phyloP scores from a whole-genome alignment of 345 rosid genomes.

The Populus ilicifolia region DNA sequence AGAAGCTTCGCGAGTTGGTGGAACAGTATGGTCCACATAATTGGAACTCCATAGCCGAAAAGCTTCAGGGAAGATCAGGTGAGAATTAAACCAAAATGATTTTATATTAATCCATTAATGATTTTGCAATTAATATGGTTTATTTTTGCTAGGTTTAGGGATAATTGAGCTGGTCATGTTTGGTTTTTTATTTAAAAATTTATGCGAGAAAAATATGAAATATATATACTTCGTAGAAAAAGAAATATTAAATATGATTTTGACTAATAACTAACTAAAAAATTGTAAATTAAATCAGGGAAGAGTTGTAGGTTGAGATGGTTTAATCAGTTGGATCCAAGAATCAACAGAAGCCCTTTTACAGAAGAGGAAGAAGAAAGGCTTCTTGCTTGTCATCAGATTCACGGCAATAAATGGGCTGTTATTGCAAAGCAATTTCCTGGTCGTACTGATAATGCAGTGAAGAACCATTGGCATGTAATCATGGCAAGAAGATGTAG shows the following conservation, averaged over 20 bases:
- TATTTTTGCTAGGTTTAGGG: not conserved
- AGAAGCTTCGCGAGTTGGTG: conserved; percentile 32
- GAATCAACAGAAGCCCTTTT: conserved; percentile 80
- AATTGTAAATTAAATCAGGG: conserved; percentile 33
- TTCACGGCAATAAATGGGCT: conserved; percentile 94
- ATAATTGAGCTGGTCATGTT: not conserved
- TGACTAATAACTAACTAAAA: conserved; percentile 1
- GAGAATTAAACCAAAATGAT: not conserved
- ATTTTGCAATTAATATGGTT: not conserved
- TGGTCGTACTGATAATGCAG: conserved; percentile 92
- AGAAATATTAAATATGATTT: not conserved
- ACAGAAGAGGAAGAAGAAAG: conserved; percentile 90
- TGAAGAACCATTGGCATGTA: conserved; percentile 97
- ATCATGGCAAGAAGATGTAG: conserved; percentile 75
- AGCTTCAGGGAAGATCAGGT: conserved; percentile 41
- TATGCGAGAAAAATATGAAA: too few relatives aligned
- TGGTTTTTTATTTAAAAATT: not conserved
- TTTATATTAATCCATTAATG: not conserved
- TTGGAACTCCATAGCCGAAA: conserved; percentile 40
- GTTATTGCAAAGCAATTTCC: conserved; percentile 77
- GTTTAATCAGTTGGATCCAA: conserved; percentile 92
- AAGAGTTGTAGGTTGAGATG: conserved; percentile 96
- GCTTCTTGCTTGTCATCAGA: conserved; percentile 65
- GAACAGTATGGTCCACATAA: conserved; percentile 36
- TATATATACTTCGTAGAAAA: too few relatives aligned